phyloP scores from a whole-genome alignment of 768 basidiomycete species.

The Hysterangium stoloniferum region DNA sequence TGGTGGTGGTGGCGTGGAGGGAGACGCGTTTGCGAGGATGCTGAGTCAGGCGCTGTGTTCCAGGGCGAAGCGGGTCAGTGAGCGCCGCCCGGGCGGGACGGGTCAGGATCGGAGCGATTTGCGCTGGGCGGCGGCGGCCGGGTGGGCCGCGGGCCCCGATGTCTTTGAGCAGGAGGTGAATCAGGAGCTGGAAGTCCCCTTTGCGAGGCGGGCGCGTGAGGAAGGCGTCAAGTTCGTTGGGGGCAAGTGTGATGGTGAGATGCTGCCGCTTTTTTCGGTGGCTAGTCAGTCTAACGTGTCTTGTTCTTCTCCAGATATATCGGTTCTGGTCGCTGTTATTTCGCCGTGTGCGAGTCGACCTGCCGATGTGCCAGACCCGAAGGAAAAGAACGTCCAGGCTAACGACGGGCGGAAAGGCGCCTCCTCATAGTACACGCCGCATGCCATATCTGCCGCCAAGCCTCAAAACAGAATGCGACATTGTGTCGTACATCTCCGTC shows the following conservation, averaged over 20 bases:
- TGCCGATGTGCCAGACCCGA: too few relatives aligned
- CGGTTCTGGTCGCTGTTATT: conserved; percentile 58
- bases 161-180: conserved; percentile 18
- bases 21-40: conserved; percentile 59
- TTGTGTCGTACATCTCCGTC: too few relatives aligned
- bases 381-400: too few relatives aligned
- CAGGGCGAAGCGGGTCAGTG: conserved; percentile 63
- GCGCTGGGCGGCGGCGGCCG: background rate
- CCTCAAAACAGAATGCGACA: too few relatives aligned
- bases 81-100: conserved; percentile 30
- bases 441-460: too few relatives aligned
- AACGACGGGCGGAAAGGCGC: too few relatives aligned
- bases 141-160: background rate
- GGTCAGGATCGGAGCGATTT: background rate
- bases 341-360: too few relatives aligned
- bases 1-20: conserved; percentile 28
- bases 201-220: conserved; percentile 72
- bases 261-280: conserved; percentile 23
- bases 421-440: too few relatives aligned
- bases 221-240: conserved; percentile 65
- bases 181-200: conserved; percentile 84
- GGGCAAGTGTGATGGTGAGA: conserved; percentile 79
- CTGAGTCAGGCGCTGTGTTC: conserved; percentile 76
- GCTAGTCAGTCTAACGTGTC: conserved; percentile 13
- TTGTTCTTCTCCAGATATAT: conserved; percentile 41